A percentile compares a stretch with the other conserved stretches of the same genome.
Evolutionary conservation across 1,284 basidiomycete genomes (phyloP).

Genomic region (Boletus sp.): DNA sequence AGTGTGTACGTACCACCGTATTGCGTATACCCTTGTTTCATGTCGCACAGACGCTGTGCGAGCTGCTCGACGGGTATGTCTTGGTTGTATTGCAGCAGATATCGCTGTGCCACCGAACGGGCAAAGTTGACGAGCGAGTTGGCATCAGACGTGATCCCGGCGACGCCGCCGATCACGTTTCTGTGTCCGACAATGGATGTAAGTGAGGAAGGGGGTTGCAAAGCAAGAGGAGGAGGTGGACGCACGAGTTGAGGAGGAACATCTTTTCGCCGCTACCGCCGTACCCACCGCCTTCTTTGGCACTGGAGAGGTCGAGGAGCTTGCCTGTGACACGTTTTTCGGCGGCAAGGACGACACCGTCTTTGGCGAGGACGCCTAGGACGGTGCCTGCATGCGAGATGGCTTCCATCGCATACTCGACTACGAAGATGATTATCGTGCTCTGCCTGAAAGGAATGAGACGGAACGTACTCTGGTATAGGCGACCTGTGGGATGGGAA

Average conservation of each 20-base stretch:
- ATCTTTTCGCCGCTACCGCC: constrained; percentile 98
- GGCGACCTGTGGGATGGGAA: constrained; percentile 53
- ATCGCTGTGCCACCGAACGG: constrained; percentile 84
- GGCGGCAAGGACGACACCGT: constrained; percentile 95
- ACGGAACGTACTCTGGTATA: constrained; percentile 77
- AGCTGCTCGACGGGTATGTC: constrained; percentile 97
- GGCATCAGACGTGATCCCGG: constrained; percentile 94
- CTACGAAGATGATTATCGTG: constrained; percentile 39
- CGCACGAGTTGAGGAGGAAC: constrained; percentile 85
- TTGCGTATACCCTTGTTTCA: constrained; percentile 99
- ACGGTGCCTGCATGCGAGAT: constrained; percentile 97
- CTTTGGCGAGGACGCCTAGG: constrained; percentile 90
- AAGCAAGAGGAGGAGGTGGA: constrained; percentile 17
- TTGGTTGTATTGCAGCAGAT: constrained; percentile 90
- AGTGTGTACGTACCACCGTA: constrained; percentile 70
- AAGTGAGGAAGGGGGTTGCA: not conserved
- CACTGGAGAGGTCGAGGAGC: constrained; percentile 82
- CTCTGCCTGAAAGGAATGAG: constrained; percentile 3
- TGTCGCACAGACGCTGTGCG: constrained; percentile 89
- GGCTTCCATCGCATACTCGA: constrained; percentile 99
- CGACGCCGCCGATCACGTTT: constrained; percentile 93
- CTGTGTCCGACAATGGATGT: constrained; percentile 38
- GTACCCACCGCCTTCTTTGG: constrained; percentile 80
- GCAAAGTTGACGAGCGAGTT: constrained; percentile 97
- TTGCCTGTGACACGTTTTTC: constrained; percentile 99